Evolutionary conservation across 2,329 filamentous ascomycete species (phyloP).

Genomic region (Penicillium brasilianum): DNA sequence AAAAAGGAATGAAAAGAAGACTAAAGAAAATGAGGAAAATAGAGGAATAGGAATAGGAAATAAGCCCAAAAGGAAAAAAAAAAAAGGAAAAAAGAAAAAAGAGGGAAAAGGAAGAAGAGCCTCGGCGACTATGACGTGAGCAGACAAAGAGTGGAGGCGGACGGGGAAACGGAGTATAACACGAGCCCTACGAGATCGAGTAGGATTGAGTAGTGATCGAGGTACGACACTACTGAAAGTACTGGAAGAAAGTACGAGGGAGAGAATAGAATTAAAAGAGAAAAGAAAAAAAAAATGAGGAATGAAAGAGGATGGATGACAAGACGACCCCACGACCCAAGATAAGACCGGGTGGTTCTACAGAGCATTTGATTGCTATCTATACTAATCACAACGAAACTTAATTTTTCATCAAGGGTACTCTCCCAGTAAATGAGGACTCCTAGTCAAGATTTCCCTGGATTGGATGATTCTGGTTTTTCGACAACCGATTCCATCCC

Average conservation of each 20-base stretch:
- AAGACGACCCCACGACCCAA: slow-evolving; percentile 3
- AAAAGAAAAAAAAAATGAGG: slow-evolving; percentile 8
- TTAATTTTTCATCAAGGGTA: too few relatives aligned
- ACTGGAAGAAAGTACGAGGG: too few relatives aligned
- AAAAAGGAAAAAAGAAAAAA: slow-evolving; percentile 20
- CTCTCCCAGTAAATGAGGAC: too few relatives aligned
- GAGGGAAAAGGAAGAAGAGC: slow-evolving; percentile 30
- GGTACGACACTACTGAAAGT: not conserved
- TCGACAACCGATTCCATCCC: not conserved
- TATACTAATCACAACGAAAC: too few relatives aligned
- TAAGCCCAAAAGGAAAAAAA: slow-evolving; percentile 16
- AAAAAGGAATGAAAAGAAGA: slow-evolving; percentile 13
- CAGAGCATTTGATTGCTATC: too few relatives aligned
- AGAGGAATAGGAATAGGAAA: slow-evolving; percentile 25
- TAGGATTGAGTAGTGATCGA: too few relatives aligned
- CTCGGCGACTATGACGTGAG: slow-evolving; percentile 40
- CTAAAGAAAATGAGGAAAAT: slow-evolving; percentile 21
- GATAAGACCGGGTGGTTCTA: slow-evolving; percentile 5
- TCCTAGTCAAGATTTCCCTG: too few relatives aligned
- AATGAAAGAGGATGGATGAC: slow-evolving; percentile 10
- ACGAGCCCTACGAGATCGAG: not conserved
- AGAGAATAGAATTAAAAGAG: not conserved
- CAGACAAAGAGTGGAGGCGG: slow-evolving; percentile 10
- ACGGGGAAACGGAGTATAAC: slow-evolving; percentile 1
- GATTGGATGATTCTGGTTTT: not conserved